Evolutionary conservation across 306 rosid genomes (phyloP), one percentile per base, ranked within the genome.

Genomic region (Cicer judaicum): DNA sequence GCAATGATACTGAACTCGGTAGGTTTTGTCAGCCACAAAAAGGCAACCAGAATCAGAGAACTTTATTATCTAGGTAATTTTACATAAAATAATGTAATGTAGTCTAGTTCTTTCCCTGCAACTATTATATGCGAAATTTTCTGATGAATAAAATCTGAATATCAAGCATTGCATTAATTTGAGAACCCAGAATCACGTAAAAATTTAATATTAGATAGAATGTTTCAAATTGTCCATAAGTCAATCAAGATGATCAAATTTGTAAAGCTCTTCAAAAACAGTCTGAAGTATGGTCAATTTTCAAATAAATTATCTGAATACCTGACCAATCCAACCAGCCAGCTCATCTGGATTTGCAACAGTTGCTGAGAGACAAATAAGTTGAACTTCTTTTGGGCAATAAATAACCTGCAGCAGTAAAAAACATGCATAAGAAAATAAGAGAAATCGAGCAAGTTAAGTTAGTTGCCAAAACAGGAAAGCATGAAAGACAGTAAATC

Each of bases 281-380:
- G 40, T 15, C 19, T 42, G 7, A 64, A 3, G 72, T 60, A 40
- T 11, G 48, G 79, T 36, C 49, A 66, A 47, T 6, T 46, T 73
- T 55, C 10, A 38, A 36, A 55, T 34, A 39, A 50, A 56, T 36
- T 39, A 57, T 9, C 39, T 59, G 56, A 78, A 34, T 89, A 94
- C 98, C 98, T 94, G 97, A 82, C 93, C 88, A 79, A 94, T 94
- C 98, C 98, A 94, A 66, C 97, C 97, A 81, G 98, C 96, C 78
- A 94, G 84, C 85, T 89, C 98, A 52, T 88, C 97, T n/a, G 98
- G 89, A 84, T 91, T 89, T 79, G 98, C 98, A 56, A 92, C 96
- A 2, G 98, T 92, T 78, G 94, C 94, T 11, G 96, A 88, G 69
- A 92, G 84, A 81, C 94, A 90, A 79, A 91, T 89, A 76, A 91